phyloP scores from a whole-genome alignment of 164 flowering plant genomes.

The Brasenia schreberi region DNA sequence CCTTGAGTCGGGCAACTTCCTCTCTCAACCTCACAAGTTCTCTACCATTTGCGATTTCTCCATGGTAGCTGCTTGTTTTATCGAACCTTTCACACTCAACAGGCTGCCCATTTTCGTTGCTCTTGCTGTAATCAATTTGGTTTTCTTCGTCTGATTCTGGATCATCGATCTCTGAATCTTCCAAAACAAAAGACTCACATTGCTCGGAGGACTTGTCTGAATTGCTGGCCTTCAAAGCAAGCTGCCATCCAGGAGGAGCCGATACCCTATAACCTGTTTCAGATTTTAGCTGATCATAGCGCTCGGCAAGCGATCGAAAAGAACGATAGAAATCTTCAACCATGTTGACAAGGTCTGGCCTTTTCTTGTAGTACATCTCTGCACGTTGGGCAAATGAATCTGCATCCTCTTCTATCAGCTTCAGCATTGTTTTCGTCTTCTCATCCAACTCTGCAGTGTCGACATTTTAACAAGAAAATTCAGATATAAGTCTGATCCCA shows the following conservation, averaged over 20 bases:
- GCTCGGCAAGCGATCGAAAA: conserved; percentile 75
- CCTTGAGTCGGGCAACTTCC: conserved; percentile 40
- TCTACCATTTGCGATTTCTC: conserved; percentile 10
- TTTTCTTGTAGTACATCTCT: conserved; percentile 85
- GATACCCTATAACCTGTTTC: conserved; percentile 26
- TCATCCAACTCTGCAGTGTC: conserved; percentile 47
- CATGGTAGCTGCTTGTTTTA: conserved; percentile 7
- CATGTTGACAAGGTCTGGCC: conserved; percentile 77
- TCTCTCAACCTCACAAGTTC: conserved; percentile 30
- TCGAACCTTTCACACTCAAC: conserved; percentile 9
- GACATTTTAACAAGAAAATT: background rate
- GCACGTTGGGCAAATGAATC: conserved; percentile 84
- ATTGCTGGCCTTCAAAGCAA: conserved; percentile 13
- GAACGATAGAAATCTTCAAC: conserved; percentile 80
- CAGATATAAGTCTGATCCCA: too few species aligned
- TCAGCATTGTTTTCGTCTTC: conserved; percentile 68
- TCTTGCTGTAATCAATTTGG: background rate
- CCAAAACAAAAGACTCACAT: conserved; percentile 32
- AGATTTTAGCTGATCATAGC: conserved; percentile 48
- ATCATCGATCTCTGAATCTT: conserved; percentile 21
- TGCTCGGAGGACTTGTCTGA: conserved; percentile 14
- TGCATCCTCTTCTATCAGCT: conserved; percentile 74
- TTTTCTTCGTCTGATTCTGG: conserved; percentile 22
- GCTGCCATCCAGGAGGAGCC: background rate
- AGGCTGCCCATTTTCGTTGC: conserved; percentile 1